Evolutionary conservation across 2,329 filamentous ascomycete species (phyloP), one percentile per base, ranked within the genome.

Genomic region (Volutella citrinella): DNA sequence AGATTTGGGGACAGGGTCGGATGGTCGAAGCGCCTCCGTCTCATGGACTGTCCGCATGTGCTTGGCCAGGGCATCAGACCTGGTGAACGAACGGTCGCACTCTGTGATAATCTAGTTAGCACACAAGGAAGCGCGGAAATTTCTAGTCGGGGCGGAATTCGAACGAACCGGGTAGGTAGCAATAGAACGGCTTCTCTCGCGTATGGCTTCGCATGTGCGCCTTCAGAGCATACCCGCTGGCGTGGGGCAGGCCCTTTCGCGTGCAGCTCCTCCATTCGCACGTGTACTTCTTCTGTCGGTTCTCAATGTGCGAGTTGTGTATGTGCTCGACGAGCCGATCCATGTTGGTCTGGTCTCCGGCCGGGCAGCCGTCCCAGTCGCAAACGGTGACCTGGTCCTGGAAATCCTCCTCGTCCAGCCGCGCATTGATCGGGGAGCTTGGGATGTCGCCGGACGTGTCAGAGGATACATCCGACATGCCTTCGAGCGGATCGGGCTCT

Each of bases 11-110:
- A 87, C 78, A 3, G 84, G 80, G 56, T 90, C 81, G 12, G 78
- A 81, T 5, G 87, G 85, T n/a, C 87, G 82, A 15, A 95, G 73
- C 12, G 88, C 86, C 65, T 98, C 93, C 5, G 91, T 96, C 61
- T 98, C 93, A 68, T 98, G 93, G 22, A 98, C 90, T 12, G 93
- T 97, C 51, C 93, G 85, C 88, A 97, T 97, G 60, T 98, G 93
- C 63, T 98, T 98, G 3, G 91, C 89, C 1, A 98, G 74, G 10
- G 93, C 93, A 55, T 98, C 93, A 16, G 91, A 96, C 46, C 93
- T 78, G 4, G 93, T 98, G 54, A 98, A 98, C 19, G 90, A 90
- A 42, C 91, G 84, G 60, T 98, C 93, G 66, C 93, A 98, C 76
- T 98, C 93, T 95, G 52, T 24, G 28, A 9, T 12, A 22, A 52